Percentiles rank a stretch among this genome's conserved stretches.
These are phyloP conservation scores for Cruciata laevipes DNA, from an alignment of 257 asterid genomes.

Conservation along the genomic window DNA sequence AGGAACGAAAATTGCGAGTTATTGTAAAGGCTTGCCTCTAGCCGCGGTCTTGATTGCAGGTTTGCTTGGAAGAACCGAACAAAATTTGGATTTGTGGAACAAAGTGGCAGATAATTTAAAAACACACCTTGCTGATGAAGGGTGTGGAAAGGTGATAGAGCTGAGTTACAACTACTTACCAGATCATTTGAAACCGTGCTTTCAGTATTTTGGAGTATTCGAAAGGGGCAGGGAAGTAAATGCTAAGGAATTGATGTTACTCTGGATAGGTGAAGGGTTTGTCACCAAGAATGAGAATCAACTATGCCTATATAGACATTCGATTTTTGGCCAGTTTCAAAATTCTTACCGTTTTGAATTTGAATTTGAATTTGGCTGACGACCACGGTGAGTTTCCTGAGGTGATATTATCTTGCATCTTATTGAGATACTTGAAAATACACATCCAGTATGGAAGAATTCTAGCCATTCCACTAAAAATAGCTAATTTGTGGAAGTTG, in stretches of 20 bases:
- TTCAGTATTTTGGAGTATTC: not conserved
- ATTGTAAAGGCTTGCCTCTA: too few species aligned
- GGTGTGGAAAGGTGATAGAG: not conserved
- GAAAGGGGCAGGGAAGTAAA: not conserved
- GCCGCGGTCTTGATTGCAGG: too few species aligned
- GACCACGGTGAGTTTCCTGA: not conserved
- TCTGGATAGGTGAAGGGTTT: slow-evolving; percentile 3
- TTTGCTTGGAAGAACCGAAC: too few species aligned
- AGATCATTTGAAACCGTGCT: slow-evolving; percentile 2
- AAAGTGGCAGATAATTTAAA: too few species aligned
- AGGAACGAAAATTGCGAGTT: too few species aligned
- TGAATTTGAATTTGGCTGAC: not conserved
- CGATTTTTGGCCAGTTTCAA: not conserved
- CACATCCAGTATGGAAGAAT: too few species aligned
- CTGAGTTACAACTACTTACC: not conserved
- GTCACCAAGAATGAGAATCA: not conserved
- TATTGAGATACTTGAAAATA: not conserved
- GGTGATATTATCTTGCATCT: not conserved
- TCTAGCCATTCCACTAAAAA: not conserved
- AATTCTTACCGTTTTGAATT: slow-evolving; percentile 3
- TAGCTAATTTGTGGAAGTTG: not conserved
- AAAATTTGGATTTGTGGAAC: too few species aligned
- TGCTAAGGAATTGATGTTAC: not conserved
- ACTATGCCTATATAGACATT: too few species aligned
- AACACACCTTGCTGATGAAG: not conserved